Evolutionary conservation across 192 early-diverging fungal species (phyloP).

Genomic region (Cetraspora pellucida): DNA sequence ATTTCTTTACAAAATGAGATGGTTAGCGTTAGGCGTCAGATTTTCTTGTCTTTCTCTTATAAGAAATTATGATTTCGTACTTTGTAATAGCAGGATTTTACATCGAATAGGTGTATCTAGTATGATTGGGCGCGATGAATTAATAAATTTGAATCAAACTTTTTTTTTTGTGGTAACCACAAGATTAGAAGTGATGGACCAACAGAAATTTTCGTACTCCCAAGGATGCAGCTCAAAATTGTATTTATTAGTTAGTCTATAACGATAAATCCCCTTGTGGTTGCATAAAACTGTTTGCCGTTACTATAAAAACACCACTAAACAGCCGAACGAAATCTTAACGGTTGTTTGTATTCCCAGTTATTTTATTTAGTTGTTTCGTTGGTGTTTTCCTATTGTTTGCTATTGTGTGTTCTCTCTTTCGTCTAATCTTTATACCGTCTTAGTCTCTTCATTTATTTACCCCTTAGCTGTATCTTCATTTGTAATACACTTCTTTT

Average conservation of each 20-base stretch:
- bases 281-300: not conserved
- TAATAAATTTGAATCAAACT: no score
- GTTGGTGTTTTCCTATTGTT: no score
- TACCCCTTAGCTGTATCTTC: not conserved
- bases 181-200: not conserved
- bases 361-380: not conserved
- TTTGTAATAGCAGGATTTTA: no score
- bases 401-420: no score
- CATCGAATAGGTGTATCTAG: not conserved
- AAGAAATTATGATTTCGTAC: not conserved
- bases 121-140: slow-evolving; percentile 3
- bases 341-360: not conserved
- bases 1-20: no score
- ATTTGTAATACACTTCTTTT: not conserved
- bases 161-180: not conserved
- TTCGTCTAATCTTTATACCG: no score
- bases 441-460: no score
- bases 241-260: not conserved
- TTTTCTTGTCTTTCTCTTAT: not conserved
- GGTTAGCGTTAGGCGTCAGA: no score
- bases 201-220: not conserved
- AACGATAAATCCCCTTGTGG: not conserved
- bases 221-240: not conserved
- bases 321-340: not conserved
- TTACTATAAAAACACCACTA: not conserved